Evolutionary conservation across 2,329 filamentous ascomycete species (phyloP).

Genomic region (Trichoderma koningiopsis): DNA sequence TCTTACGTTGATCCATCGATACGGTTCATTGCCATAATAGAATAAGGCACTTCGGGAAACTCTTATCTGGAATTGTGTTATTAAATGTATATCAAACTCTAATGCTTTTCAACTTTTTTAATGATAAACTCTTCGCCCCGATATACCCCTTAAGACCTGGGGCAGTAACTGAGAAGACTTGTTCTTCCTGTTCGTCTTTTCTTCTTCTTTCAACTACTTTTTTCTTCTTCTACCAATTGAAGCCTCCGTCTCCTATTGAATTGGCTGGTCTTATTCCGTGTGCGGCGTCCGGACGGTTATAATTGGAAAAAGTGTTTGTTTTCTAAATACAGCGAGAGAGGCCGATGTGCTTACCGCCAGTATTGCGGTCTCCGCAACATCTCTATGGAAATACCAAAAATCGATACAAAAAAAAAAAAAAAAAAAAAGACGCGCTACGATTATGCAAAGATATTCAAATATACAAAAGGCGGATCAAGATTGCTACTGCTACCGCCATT

Average conservation of each 20-base stretch:
- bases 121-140: slow-evolving; percentile 1
- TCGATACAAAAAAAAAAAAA: not conserved
- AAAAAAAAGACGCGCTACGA: not conserved
- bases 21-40: not conserved
- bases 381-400: not conserved
- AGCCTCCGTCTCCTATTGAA: not conserved
- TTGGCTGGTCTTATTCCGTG: not conserved
- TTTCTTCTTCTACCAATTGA: not conserved
- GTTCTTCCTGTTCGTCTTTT: not conserved
- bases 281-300: slow-evolving; percentile 20
- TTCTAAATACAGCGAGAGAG: not conserved
- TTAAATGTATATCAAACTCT: slow-evolving; percentile 22
- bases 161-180: not conserved
- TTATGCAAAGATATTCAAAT: not conserved
- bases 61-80: slow-evolving; percentile 1
- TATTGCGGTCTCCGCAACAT: not conserved
- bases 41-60: not conserved
- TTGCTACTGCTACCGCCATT: not conserved
- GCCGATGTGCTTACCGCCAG: not conserved
- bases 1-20: not conserved
- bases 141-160: slow-evolving; percentile 23
- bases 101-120: slow-evolving; percentile 10
- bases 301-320: not conserved
- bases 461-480: not conserved
- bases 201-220: not conserved